Base-by-base conservation (phyloP, 108 stramenopile genomes). In the Nitzschia sp. region DNA sequence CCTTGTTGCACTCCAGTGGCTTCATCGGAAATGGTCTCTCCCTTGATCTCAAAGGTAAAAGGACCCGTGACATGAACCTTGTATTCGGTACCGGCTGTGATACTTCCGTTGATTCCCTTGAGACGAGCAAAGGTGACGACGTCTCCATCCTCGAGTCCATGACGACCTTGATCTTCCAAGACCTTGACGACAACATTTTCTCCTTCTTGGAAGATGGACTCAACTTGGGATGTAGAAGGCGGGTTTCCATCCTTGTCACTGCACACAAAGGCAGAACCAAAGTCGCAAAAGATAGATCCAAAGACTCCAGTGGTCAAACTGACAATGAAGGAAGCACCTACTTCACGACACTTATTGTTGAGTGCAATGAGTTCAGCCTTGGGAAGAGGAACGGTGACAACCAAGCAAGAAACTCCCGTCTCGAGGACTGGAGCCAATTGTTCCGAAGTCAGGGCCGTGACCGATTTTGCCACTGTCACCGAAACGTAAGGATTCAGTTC, bases 131-230 rank as follows among this genome's bases (percentile, higher is more conserved):
- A 92, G 11, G 78, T 86, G 14, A 98, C 96, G 34, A 78, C 73
- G 76, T 98, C 97, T 17, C 98, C 98, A 8, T 92, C 89, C 57
- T 93, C 94, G 26, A 99, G 68, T 57, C 96, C 96, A 80, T 98
- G 97, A 63, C 98, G 84, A 6, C 93, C 93, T 59, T 97, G 95
- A 72, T 98, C 97, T 60, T 98, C 97, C 78, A 97, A 69, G 10
- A 95, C 94, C 50, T 97, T 97, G 70, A 98, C 93, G 21, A 93
- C 78, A 6, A 90, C 93, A 53, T 89, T 85, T 37, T 69, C 42
- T 29, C 63, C 69, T 29, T 80, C 81, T 50, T 63, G 83, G 66
- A 94, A 58, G 57, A 98, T 85, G 46, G 86, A 81, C 67, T 95
- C 91, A 51, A 98, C 85, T 65, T 97, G 93, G 62, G 88, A 86